These are phyloP conservation scores for Blastobotrys arbuscula DNA, from an alignment of 1,139 yeast species.

Conservation along the genomic window DNA sequence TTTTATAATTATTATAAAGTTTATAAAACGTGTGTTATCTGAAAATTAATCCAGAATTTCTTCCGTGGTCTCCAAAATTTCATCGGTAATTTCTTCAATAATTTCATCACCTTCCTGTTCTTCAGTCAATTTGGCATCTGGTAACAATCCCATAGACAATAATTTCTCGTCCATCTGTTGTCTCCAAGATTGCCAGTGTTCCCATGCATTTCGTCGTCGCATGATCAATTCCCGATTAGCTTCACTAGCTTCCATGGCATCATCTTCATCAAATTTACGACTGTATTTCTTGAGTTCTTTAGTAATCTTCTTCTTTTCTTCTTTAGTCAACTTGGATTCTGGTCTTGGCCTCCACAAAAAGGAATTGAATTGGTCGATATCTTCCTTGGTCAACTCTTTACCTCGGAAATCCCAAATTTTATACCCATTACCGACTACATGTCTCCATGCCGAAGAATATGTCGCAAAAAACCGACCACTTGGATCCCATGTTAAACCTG, in stretches of 20 bases:
- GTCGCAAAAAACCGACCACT: slow-evolving; percentile 87
- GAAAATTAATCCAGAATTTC: slow-evolving; percentile 18
- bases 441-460: slow-evolving; percentile 85
- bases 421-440: slow-evolving; percentile 85
- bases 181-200: slow-evolving; percentile 86
- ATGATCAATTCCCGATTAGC: slow-evolving; percentile 87
- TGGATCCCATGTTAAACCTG: slow-evolving; percentile 91
- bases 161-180: slow-evolving; percentile 46
- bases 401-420: slow-evolving; percentile 84
- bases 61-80: slow-evolving; percentile 51
- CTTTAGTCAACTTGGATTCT: slow-evolving; percentile 62
- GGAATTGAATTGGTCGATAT: slow-evolving; percentile 77
- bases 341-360: slow-evolving; percentile 99
- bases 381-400: slow-evolving; percentile 64
- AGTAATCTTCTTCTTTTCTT: slow-evolving; percentile 83
- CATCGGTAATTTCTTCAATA: slow-evolving; percentile 71
- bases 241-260: slow-evolving; percentile 94
- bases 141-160: slow-evolving; percentile 40
- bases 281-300: slow-evolving; percentile 85
- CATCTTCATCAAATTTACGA: slow-evolving; percentile 90
- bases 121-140: slow-evolving; percentile 26
- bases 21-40: too few species aligned
- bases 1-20: too few species aligned
- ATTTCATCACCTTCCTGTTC: slow-evolving; percentile 48
- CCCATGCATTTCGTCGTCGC: slow-evolving; percentile 73